Base-by-base conservation (phyloP, 2,329 filamentous ascomycete genomes). In the Trichoderma sp. region DNA sequence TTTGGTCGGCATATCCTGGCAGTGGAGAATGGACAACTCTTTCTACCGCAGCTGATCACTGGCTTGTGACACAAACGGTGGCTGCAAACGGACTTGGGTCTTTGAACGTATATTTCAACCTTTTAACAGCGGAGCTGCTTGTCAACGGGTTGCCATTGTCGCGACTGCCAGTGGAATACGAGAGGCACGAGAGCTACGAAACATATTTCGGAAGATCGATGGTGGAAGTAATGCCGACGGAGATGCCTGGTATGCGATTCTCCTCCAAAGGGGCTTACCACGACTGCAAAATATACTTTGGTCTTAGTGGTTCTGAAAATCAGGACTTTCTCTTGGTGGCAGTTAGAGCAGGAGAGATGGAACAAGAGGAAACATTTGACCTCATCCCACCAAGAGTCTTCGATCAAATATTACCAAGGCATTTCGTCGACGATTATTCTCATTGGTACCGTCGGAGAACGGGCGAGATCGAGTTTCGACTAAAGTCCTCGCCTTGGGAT, bases 101-200 rank as follows among this genome's bases (percentile, higher is more conserved):
- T 8, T 24, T 24, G 24, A 34, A 14, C 14, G 78, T 86, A 4
- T 81, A 84, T 28, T 83, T 83, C 70, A 86, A 86, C 70, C 59
- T 87, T 0, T 70, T 90, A 2, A 83, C 79, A 0, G 86, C 83
- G 0, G 78, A 83, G 30, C 75, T 90, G 0, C 78, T 88, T 0
- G 80, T 89, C 0, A 80, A 88, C 68, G 86, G 86, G 0, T 51
- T 77, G 1, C 86, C 84, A 0, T 71, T 88, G 0, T 74, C 80
- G 5, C 79, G 83, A 2, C 77, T 89, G 0, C 86, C 86, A 0
- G 3, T 11, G 0, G 70, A 80, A 0, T 89, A 86, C 59, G 77
- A 82, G 43, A 10, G 16, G 0, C 78, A 86, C 63, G 14, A 72
- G 0, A 76, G 75, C 0, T 89, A 85, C 70, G 14, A 16, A 0